Evolutionary conservation across 768 basidiomycete genomes (phyloP).

Genomic region (Hericium alpestre): DNA sequence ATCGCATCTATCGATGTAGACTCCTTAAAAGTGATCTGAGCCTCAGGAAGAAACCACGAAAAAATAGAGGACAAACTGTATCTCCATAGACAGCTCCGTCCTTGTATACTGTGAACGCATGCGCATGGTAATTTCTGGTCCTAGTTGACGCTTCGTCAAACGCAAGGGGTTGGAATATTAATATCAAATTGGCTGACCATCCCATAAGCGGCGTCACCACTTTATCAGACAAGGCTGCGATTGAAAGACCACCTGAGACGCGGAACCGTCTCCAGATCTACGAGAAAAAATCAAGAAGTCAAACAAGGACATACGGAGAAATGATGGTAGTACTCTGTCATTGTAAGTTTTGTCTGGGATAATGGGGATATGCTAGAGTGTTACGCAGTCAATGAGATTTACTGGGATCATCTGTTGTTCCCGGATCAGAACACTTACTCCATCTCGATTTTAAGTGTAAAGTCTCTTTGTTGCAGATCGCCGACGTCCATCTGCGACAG

Average conservation of each 20-base stretch:
- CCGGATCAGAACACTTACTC: background rate
- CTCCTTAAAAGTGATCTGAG: background rate
- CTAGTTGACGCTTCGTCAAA: background rate
- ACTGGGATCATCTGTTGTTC: too few relatives aligned
- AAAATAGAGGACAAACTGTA: background rate
- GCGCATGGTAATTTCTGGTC: constrained; percentile 1
- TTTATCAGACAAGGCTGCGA: background rate
- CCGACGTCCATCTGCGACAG: background rate
- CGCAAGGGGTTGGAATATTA: background rate
- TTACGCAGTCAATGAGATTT: background rate
- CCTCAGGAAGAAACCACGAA: background rate
- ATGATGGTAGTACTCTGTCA: background rate
- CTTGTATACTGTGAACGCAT: constrained; percentile 1
- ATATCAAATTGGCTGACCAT: background rate
- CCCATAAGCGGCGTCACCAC: background rate
- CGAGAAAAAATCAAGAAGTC: background rate
- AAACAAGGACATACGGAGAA: too few relatives aligned
- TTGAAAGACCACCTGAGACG: background rate
- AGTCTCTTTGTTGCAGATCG: background rate
- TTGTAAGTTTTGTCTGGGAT: background rate
- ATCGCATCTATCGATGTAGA: constrained; percentile 1
- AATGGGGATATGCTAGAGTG: background rate
- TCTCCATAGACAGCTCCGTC: constrained; percentile 1
- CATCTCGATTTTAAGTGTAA: background rate
- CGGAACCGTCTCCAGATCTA: constrained; percentile 3